Evolutionary conservation across 345 rosid species (phyloP).

Genomic region (Dipteronia sinensis): DNA sequence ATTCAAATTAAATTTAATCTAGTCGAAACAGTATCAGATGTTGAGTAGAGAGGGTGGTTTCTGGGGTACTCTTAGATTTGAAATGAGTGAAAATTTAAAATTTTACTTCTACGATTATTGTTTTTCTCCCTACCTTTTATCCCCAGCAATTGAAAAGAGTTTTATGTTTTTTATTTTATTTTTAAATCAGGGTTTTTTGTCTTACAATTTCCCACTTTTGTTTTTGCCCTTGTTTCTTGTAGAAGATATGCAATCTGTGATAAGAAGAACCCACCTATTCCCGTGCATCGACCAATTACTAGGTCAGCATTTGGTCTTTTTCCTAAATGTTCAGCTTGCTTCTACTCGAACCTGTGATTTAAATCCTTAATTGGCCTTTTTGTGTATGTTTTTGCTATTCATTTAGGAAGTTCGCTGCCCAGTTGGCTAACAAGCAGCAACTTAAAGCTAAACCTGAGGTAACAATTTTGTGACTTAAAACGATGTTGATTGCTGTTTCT

Average conservation of each 20-base stretch:
- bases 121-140: conserved; percentile 6
- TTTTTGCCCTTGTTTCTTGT: conserved; percentile 5
- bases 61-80: not conserved
- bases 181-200: no score
- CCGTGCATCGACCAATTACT: conserved; percentile 80
- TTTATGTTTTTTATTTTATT: no score
- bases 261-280: conserved; percentile 56
- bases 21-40: no score
- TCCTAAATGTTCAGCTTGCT: not conserved
- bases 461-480: not conserved
- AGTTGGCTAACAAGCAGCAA: conserved; percentile 67
- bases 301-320: conserved; percentile 47
- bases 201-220: not conserved
- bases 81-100: not conserved
- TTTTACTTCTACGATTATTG: not conserved
- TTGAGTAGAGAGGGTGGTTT: not conserved
- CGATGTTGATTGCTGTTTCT: not conserved
- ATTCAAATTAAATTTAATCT: no score
- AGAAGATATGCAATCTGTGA: conserved; percentile 51
- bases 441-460: conserved; percentile 48
- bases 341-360: not conserved
- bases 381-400: conserved; percentile 15
- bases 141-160: not conserved
- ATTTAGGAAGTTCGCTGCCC: conserved; percentile 77
- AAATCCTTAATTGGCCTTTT: conserved; percentile 7